Base-by-base conservation (phyloP, 2,329 filamentous ascomycete species). In the Calonectria leucothoes region DNA sequence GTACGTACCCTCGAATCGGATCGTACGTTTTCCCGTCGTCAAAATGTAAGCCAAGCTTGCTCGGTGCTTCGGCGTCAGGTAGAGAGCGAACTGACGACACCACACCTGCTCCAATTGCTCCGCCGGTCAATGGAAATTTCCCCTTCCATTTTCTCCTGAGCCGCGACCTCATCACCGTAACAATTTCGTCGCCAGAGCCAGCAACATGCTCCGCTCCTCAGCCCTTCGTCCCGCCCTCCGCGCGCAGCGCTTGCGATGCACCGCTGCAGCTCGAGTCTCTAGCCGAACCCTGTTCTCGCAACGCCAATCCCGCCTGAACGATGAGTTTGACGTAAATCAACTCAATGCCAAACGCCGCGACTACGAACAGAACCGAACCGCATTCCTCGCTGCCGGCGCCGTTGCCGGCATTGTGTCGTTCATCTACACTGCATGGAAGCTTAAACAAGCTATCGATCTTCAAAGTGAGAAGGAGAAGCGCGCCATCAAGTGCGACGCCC, bases 351-450 rank as follows among this genome's bases (percentile, higher is more conserved):
- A 87, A 71, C 84, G 87, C 15, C 83, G 85, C 66, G 85, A 89
- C 64, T 91, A 91, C 80, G 84, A 91, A 74, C 83, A 84, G 35
- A 87, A 88, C 70, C 86, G 89, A 48, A 88, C 84, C 5, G 86
- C 87, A 15, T 91, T 91, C 76, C 85, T 91, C 12, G 81, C 87
- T 23, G 86, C 86, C 20, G 90, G 90, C 25, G 85, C 87, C 25
- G 75, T 89, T 14, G 87, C 88, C 6, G 88, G 90, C 35, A 78
- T 88, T 71, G 80, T 90, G 37, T 87, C 88, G 29, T 87, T 88
- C 78, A 78, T 86, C 73, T 91, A 89, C 81, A 89, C 89, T 4
- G 86, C 85, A 12, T 89, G 84, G 81, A 89, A 89, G 80, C 85
- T 91, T 51, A 88, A 87, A 78, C 74, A 85, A 72, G 84, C 84